Conservation (phyloP, 345 rosid genomes). For the Arabidopsis arenosa region DNA sequence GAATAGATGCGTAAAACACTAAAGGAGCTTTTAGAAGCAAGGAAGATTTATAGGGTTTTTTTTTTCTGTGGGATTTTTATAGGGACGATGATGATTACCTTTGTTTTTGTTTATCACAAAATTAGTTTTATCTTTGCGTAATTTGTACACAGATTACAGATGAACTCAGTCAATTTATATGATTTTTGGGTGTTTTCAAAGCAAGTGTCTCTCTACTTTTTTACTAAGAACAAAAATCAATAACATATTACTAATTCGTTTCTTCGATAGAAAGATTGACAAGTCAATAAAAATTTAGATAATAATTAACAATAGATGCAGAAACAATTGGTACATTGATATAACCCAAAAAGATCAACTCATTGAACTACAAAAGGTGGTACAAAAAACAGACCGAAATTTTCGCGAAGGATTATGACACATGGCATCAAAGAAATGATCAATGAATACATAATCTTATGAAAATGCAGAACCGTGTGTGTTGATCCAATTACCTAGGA, state of each 20-base stretch:
- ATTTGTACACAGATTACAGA: slow-evolving; percentile 30
- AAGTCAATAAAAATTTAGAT: background rate
- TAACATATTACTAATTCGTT: background rate
- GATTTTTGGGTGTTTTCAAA: slow-evolving; percentile 16
- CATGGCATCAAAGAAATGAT: too few relatives aligned
- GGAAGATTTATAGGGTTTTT: slow-evolving; percentile 5
- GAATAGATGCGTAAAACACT: slow-evolving; percentile 25
- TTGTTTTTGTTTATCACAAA: slow-evolving; percentile 20
- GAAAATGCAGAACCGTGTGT: too few relatives aligned
- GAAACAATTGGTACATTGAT: background rate
- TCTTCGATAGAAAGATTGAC: background rate
- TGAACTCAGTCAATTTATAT: slow-evolving; percentile 22
- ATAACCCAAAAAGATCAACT: background rate
- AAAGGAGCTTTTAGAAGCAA: slow-evolving; percentile 22
- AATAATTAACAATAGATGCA: background rate
- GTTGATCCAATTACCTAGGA: too few relatives aligned
- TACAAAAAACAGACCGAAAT: too few relatives aligned
- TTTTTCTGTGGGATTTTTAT: background rate
- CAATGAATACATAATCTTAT: too few relatives aligned
- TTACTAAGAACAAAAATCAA: background rate
- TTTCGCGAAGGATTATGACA: too few relatives aligned
- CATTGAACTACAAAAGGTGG: too few relatives aligned
- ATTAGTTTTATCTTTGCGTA: background rate
- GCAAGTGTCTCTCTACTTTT: background rate
- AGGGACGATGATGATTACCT: slow-evolving; percentile 29